phyloP scores from a whole-genome alignment of 352 stramenopile species.

The Plasmopara viticola region DNA sequence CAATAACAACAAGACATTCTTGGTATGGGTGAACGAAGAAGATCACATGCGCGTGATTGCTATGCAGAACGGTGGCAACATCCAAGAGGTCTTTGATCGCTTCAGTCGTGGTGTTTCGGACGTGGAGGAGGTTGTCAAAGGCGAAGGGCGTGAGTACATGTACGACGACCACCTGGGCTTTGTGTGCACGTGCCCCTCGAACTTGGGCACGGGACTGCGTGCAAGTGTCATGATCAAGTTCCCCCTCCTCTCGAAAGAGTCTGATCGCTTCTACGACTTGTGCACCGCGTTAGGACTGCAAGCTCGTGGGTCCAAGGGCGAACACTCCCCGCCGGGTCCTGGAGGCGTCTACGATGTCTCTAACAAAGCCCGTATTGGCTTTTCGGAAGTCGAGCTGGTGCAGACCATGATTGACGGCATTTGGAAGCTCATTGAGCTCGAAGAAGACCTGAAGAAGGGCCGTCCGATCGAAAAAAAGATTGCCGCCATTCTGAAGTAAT shows the following conservation, averaged over 20 bases:
- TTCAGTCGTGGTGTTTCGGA: slow-evolving; percentile 36
- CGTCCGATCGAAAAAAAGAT: too few species aligned
- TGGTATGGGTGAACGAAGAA: slow-evolving; percentile 78
- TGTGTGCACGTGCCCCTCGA: slow-evolving; percentile 62
- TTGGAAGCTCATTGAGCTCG: too few species aligned
- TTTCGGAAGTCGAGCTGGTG: too few species aligned
- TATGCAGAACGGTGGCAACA: slow-evolving; percentile 69
- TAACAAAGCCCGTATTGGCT: too few species aligned
- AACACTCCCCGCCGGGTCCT: slow-evolving; percentile 57
- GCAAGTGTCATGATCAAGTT: slow-evolving; percentile 71
- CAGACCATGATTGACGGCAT: too few species aligned
- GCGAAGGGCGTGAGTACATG: slow-evolving; percentile 56
- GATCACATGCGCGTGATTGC: slow-evolving; percentile 79
- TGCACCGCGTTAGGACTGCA: too few species aligned
- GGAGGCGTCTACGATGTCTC: slow-evolving; percentile 33
- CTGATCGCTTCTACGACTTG: too few species aligned
- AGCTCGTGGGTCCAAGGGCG: too few species aligned
- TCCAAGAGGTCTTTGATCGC: slow-evolving; percentile 80
- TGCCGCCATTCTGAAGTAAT: too few species aligned
- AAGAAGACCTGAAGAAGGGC: too few species aligned
- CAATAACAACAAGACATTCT: slow-evolving; percentile 61
- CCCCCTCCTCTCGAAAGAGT: slow-evolving; percentile 33
- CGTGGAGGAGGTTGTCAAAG: slow-evolving; percentile 38
- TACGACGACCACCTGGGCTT: slow-evolving; percentile 66
- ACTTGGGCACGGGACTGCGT: slow-evolving; percentile 61